Base-by-base conservation (phyloP, 192 early-diverging fungal species). In the Dissophora ornata region DNA sequence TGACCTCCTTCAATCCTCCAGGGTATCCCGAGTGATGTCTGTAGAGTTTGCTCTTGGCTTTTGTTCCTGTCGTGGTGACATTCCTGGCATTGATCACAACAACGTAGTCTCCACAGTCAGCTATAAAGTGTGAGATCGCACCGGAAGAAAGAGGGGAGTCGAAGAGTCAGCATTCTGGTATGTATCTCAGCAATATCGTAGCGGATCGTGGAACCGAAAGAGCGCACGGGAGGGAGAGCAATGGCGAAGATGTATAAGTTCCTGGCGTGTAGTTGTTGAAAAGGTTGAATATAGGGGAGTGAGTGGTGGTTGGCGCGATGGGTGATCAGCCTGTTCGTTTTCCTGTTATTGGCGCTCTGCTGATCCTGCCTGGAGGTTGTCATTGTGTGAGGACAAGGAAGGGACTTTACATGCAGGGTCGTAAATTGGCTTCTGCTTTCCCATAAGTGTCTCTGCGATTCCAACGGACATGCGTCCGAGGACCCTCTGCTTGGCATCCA, bases 371-470 rank as follows among this genome's bases (percentile, higher is more conserved):
- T n/a, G n/a, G n/a, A n/a, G n/a, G n/a, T n/a, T n/a, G n/a, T n/a
- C n/a, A n/a, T n/a, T n/a, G n/a, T n/a, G n/a, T n/a, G n/a, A n/a
- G n/a, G n/a, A n/a, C n/a, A n/a, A n/a, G n/a, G n/a, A n/a, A n/a
- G n/a, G n/a, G n/a, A n/a, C n/a, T n/a, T 38, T 85, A 94, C 91
- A 83, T 48, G 94, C 93, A 38, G 94, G 95, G 70, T 96, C 85
- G 67, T 87, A 95, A 45, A 92, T 92, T 24, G 95, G 95, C 88
- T 97, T 97, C 83, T 98, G 94, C 79, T 98, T 98, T 30, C 97
- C 97, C 85, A 95, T 92, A 38, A 98, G 87, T 19, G 95, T 95
- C 41, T 92, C 92, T 67, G 91, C 90, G 47, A 97, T 92, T 45
- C 90, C 85, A 44, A 93, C 86, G 16, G 94, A 87, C 59, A 98